Percentiles rank a stretch among this genome's conserved stretches.
phyloP scores from a whole-genome alignment of 2,329 filamentous ascomycete genomes.

The Colletotrichum sansevieriae region DNA sequence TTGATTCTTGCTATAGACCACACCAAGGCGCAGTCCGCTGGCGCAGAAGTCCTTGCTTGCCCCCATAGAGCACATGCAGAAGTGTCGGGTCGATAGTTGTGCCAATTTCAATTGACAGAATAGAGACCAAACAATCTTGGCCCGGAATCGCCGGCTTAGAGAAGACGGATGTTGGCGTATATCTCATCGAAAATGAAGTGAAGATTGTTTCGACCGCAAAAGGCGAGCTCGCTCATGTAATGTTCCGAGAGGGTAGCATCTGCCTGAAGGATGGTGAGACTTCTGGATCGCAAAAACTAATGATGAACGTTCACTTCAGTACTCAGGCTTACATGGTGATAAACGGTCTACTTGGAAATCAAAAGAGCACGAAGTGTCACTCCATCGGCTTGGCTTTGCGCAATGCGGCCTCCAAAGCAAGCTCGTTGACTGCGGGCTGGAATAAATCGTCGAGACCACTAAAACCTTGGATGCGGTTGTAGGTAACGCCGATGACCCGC shows the following conservation, averaged over 20 bases:
- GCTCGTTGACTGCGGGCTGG: conserved; percentile 36
- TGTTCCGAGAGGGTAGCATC: conserved; percentile 47
- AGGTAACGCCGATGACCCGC: conserved; percentile 40
- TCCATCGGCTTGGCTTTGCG: conserved; percentile 30
- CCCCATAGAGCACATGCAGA: conserved; percentile 55
- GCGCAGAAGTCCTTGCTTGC: conserved; percentile 56
- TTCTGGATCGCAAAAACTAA: conserved; percentile 31
- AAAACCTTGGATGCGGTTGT: conserved; percentile 41
- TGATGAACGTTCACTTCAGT: too few relatives aligned
- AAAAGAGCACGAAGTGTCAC: conserved; percentile 34
- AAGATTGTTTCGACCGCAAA: conserved; percentile 57
- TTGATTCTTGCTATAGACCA: conserved; percentile 44
- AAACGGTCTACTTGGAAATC: conserved; percentile 36
- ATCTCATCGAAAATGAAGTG: conserved; percentile 63
- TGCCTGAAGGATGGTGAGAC: conserved; percentile 51
- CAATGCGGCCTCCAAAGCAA: conserved; percentile 41
- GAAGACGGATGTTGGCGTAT: conserved; percentile 60
- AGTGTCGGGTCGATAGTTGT: conserved; percentile 53
- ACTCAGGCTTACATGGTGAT: too few relatives aligned
- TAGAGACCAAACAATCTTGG: conserved; percentile 50
- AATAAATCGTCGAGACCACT: conserved; percentile 44
- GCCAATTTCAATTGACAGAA: conserved; percentile 49
- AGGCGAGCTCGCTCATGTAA: conserved; percentile 50
- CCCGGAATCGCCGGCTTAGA: conserved; percentile 50
- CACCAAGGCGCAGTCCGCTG: conserved; percentile 58